Evolutionary conservation across 2,329 filamentous ascomycete genomes (phyloP), one percentile per base, ranked within the genome.

Genomic region (Fusarium phyllophilum): DNA sequence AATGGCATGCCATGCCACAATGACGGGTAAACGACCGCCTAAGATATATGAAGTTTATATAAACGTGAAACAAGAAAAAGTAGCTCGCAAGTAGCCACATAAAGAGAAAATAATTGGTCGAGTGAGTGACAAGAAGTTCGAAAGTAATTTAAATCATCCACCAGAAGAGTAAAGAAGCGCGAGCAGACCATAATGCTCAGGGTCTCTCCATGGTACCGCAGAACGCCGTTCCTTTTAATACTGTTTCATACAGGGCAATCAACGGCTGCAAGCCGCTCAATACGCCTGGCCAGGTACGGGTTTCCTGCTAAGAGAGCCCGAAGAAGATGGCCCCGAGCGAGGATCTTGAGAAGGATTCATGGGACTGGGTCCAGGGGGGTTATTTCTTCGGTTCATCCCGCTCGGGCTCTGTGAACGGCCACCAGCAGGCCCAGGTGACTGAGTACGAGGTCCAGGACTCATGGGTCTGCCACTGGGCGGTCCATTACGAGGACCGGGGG

Each of bases 251-350:
- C 64, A 61, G 62, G 75, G 62, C 72, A 49, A 63, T 66, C 49
- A 26, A 57, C 68, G 52, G 65, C 57, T 62, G 63, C 52, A 57
- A 64, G 60, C 57, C 69, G 58, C 66, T 70, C 64, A 64, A 68
- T 85, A 86, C 8, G 87, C 87, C 79, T 89, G 87, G 41, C 87
- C 87, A 11, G 88, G 87, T 45, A 90, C 85, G 33, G 89, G 87
- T 79, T 90, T 90, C 62, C 88, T 85, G 74, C 81, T 84, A 67
- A 89, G 83, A 33, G 85, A 82, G 45, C 83, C 85, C 36, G 84
- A 84, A 29, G 83, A 80, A 44, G 82, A 79, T 63, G 81, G 82
- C 62, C 76, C 79, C 60, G 72, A 82, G 55, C 73, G 79, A 24
- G 79, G 78, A 11, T 77, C 76, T 51, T 79, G 78, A 34, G 72